These are phyloP conservation scores for Fusarium sp. DNA, from an alignment of 2,329 filamentous ascomycete genomes.

Conservation along the genomic window DNA sequence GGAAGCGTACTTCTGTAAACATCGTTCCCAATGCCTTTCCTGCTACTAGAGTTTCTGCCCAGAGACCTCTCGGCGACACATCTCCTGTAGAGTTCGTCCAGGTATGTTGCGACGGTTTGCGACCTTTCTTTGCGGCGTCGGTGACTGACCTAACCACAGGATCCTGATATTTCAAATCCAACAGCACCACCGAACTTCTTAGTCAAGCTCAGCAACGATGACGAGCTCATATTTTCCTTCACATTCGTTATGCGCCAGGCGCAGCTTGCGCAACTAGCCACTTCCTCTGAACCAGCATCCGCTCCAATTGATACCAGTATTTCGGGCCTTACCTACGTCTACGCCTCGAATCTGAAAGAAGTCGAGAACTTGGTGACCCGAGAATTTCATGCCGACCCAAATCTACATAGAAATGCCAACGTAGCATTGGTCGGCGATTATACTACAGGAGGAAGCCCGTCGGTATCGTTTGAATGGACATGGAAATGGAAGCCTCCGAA, in stretches of 20 bases:
- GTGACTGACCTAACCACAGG: conserved; percentile 61
- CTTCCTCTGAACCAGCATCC: conserved; percentile 60
- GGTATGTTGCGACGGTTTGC: conserved; percentile 62
- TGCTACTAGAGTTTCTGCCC: conserved; percentile 78
- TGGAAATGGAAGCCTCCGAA: conserved; percentile 98
- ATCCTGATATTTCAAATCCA: conserved; percentile 71
- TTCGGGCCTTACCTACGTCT: conserved; percentile 90
- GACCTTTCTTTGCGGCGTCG: conserved; percentile 28
- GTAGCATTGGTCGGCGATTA: conserved; percentile 96
- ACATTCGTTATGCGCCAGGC: conserved; percentile 80
- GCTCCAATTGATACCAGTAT: conserved; percentile 76
- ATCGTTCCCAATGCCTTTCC: conserved; percentile 89
- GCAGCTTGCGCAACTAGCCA: conserved; percentile 50
- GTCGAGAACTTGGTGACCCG: conserved; percentile 93
- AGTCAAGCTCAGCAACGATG: conserved; percentile 86
- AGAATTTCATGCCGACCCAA: conserved; percentile 97
- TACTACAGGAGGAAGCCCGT: conserved; percentile 81
- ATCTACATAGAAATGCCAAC: conserved; percentile 96
- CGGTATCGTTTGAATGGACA: conserved; percentile 90
- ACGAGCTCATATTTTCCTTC: conserved; percentile 93
- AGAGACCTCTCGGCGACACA: conserved; percentile 77
- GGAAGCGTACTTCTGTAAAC: conserved; percentile 79
- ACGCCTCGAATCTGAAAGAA: conserved; percentile 85
- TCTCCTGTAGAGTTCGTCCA: conserved; percentile 89
- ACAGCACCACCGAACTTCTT: conserved; percentile 75